Conservation (phyloP, 2,329 filamentous ascomycete genomes). For the Alternaria triticina region DNA sequence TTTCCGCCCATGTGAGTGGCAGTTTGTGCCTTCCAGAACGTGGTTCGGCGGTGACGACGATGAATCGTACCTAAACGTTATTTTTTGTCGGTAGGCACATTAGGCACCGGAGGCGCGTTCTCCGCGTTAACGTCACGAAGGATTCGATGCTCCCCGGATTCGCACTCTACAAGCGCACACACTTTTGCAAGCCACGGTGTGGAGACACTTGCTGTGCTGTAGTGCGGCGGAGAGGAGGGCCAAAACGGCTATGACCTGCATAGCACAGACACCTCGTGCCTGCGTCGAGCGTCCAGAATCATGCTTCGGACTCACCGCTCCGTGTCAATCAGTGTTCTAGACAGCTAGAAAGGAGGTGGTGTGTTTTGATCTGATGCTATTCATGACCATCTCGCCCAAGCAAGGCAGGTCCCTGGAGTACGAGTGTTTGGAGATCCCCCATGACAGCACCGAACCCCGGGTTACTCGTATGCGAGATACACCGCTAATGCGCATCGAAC, state of each 20-base stretch:
- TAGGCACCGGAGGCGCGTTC: constrained; percentile 7
- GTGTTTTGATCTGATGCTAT: not conserved
- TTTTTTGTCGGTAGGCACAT: not conserved
- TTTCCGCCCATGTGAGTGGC: not conserved
- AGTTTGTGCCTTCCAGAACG: not conserved
- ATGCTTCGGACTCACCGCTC: not conserved
- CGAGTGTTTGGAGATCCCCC: constrained; percentile 2
- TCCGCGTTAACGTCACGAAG: constrained; percentile 3
- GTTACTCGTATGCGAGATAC: constrained; percentile 23
- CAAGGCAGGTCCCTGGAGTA: constrained; percentile 1
- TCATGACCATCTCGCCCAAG: not conserved
- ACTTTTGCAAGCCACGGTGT: constrained; percentile 2
- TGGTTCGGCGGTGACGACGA: not conserved
- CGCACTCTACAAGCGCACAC: not conserved
- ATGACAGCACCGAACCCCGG: constrained; percentile 12
- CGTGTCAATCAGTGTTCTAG: not conserved
- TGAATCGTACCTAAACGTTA: not conserved
- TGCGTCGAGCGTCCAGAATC: not conserved
- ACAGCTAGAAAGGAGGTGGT: not conserved
- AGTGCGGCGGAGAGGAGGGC: not conserved
- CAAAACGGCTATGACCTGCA: constrained; percentile 2
- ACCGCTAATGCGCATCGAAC: constrained; percentile 2
- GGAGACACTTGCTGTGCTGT: constrained; percentile 1
- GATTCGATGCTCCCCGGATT: constrained; percentile 6
- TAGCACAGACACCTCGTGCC: constrained; percentile 4